A percentile compares a stretch with the other conserved stretches of the same genome.
Evolutionary conservation across 2,329 filamentous ascomycete species (phyloP).

Genomic region (Ceratocystis huliohia): DNA sequence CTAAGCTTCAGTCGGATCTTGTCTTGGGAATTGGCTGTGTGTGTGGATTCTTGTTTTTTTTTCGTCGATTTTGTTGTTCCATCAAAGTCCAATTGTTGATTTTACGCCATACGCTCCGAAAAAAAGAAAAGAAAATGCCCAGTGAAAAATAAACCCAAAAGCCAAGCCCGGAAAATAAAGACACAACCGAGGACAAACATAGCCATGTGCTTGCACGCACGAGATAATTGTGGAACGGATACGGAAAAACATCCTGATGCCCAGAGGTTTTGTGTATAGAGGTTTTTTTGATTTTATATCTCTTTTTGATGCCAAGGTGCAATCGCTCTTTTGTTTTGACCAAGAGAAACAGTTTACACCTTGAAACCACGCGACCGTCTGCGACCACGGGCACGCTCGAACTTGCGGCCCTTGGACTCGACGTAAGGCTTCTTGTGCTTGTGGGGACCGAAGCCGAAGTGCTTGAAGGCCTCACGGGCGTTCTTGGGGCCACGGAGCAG

Average conservation of each 20-base stretch:
- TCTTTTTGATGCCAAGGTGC: conserved; percentile 14
- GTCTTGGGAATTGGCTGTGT: conserved; percentile 16
- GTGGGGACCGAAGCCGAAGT: conserved; percentile 98
- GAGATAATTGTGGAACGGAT: conserved; percentile 4
- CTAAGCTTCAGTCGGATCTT: not conserved
- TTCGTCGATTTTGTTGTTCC: conserved; percentile 18
- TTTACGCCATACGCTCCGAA: conserved; percentile 18
- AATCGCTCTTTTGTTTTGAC: conserved; percentile 10
- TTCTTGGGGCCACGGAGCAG: conserved; percentile 98
- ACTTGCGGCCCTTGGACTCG: conserved; percentile 98
- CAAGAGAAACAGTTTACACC: conserved; percentile 55
- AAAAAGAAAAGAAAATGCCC: conserved; percentile 9
- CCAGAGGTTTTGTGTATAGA: conserved; percentile 6
- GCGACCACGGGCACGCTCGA: conserved; percentile 97
- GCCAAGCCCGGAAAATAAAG: conserved; percentile 19
- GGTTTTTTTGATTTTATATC: conserved; percentile 18
- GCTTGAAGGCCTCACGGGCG: conserved; percentile 92
- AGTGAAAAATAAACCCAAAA: conserved; percentile 18
- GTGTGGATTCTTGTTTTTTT: conserved; percentile 20
- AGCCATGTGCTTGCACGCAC: conserved; percentile 6
- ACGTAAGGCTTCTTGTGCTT: conserved; percentile 98
- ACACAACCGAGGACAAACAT: conserved; percentile 17
- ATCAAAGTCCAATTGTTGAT: conserved; percentile 16
- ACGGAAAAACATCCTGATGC: conserved; percentile 1
- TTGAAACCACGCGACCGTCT: conserved; percentile 99